Conservation (phyloP, 306 rosid species). For the Prunus dulcis region DNA sequence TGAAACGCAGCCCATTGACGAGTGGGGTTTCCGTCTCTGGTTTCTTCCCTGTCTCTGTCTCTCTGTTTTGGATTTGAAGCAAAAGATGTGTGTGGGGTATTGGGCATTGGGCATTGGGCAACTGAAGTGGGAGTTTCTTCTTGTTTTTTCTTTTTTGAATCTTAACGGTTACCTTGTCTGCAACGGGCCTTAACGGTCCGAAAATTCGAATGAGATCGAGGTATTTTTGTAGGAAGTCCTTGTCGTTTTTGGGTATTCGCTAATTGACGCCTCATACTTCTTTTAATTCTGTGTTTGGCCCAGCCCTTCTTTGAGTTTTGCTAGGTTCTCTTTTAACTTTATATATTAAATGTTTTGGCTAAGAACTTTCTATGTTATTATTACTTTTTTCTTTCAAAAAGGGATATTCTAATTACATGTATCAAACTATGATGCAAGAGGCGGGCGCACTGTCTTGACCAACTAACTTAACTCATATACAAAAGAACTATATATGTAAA, state of each 20-base stretch:
- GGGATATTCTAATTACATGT: no score
- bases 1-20: slow-evolving; percentile 90
- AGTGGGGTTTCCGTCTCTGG: slow-evolving; percentile 18
- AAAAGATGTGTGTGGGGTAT: slow-evolving; percentile 1
- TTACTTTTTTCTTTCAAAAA: no score
- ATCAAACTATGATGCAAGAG: no score
- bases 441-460: fast-evolving
- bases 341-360: neutral
- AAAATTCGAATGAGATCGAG: slow-evolving; percentile 51
- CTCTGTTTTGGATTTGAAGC: slow-evolving; percentile 14
- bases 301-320: neutral
- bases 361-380: no score
- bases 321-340: neutral
- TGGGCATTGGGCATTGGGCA: slow-evolving; percentile 8
- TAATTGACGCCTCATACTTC: neutral
- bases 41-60: slow-evolving; percentile 1
- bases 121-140: slow-evolving; percentile 6
- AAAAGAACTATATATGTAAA: no score
- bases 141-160: neutral
- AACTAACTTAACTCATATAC: no score
- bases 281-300: neutral
- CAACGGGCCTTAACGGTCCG: slow-evolving; percentile 82
- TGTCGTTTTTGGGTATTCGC: neutral
- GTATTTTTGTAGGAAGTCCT: slow-evolving; percentile 21
- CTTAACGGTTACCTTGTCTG: slow-evolving; percentile 60